Base-by-base conservation (phyloP, 2,329 filamentous ascomycete species). In the Xylaria sp. region DNA sequence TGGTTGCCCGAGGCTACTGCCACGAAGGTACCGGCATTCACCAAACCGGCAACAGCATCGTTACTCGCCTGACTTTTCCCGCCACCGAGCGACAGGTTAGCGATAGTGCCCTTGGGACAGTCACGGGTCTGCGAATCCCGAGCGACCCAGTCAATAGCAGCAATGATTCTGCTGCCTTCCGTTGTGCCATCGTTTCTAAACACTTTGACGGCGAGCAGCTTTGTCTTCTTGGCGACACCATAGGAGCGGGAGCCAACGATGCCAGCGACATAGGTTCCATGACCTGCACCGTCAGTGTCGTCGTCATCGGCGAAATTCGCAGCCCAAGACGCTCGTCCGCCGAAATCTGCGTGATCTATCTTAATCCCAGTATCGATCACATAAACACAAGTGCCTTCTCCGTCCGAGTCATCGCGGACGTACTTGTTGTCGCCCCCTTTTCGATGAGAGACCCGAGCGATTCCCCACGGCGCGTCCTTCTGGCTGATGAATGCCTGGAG, bases 1-100 rank as follows among this genome's bases (percentile, higher is more conserved):
- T 75, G 73, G 69, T 86, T 86, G 37, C 85, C 85, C 15, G 84
- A 83, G 4, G 84, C 82, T 0, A 85, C 83, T 21, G 82, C 79
- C 4, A 81, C 77, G 46, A 84, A 77, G 23, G 86, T 72, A 31
- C 83, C 83, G 3, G 70, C 67, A 15, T 67, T 67, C 64, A 78
- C 80, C 19, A 82, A 80, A 31, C 70, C 73, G 17, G 79, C 75
- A 25, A 85, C 77, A 38, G 81, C 81, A 19, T 68, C 66, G 76
- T 86, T 85, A 67, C 85, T 74, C 43, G 83, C 77, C 3, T 70
- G 62, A 1, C 79, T 81, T 58, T 69, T 74, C 17, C 69, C 54
- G 1, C 80, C 81, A 5, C 82, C 83, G 2, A 87, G 78, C 17
- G 81, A 85, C 79, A 87, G 79, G 74, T 79, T 83, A 59, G 84